Conservation (phyloP, 768 basidiomycete species). For the Pisolithus sp. region DNA sequence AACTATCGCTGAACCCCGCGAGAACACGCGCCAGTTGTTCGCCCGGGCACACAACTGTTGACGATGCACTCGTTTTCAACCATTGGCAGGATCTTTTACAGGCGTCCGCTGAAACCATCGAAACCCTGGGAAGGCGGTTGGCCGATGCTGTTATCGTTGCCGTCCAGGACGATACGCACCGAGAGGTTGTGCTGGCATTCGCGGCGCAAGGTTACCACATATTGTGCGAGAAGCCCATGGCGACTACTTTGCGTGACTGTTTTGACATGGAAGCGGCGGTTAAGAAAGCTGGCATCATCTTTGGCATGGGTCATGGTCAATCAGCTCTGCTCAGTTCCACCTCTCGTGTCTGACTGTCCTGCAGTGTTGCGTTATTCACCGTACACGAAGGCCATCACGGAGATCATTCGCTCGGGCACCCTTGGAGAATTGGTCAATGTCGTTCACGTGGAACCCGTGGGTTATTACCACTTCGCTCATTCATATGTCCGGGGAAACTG, state of each 20-base stretch:
- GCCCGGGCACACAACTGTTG: conserved; percentile 51
- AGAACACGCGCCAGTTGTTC: conserved; percentile 54
- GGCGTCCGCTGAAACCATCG: conserved; percentile 61
- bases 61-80: conserved; percentile 62
- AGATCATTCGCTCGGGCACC: conserved; percentile 60
- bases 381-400: conserved; percentile 64
- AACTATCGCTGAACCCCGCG: conserved; percentile 79
- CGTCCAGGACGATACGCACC: conserved; percentile 77
- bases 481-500: conserved; percentile 85
- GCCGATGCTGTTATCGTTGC: conserved; percentile 79
- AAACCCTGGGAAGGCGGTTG: conserved; percentile 58
- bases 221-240: conserved; percentile 92
- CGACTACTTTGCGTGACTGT: conserved; percentile 66
- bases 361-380: conserved; percentile 84
- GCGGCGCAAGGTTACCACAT: conserved; percentile 81
- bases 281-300: conserved; percentile 63
- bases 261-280: conserved; percentile 69
- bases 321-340: background rate
- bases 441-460: conserved; percentile 82
- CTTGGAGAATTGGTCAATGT: conserved; percentile 78
- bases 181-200: conserved; percentile 67
- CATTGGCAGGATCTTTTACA: conserved; percentile 66
- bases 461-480: conserved; percentile 85
- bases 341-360: background rate
- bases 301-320: conserved; percentile 84